Evolutionary conservation across 1,284 basidiomycete species (phyloP), one percentile per base, ranked within the genome.

Genomic region (Pterula multifida): DNA sequence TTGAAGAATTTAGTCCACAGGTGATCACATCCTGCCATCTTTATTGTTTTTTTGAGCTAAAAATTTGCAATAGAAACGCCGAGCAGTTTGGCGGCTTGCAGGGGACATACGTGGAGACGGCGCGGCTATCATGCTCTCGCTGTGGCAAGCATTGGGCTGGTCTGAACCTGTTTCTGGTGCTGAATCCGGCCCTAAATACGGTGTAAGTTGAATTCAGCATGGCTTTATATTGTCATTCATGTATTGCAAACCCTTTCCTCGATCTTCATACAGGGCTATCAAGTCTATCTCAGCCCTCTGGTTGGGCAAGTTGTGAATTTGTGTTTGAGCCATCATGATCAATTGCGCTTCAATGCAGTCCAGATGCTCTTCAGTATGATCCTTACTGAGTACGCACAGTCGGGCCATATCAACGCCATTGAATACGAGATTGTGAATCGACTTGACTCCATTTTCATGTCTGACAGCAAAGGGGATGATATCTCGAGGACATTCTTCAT

Each of bases 281-380:
- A 94, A 69, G 73, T 82, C 1, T 79, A 85, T 22, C 77, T 94
- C 39, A 88, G 85, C 53, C 73, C 84, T n/a, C 77, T 97, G 12
- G 90, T 96, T 23, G 92, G 90, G 50, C 84, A 88, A 50, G 85
- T 97, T 47, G 84, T 98, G 51, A 88, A 92, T 58, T 73, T 98
- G 1, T 98, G 95, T 62, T 71, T 98, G 45, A 96, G 92, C 53
- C 90, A 94, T 58, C 94, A 98, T 60, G 94, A 97, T 61, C 84
- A 87, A 58, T 73, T 97, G 48, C 82, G 94, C 54, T 89, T 80
- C 58, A 88, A 89, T 56, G 93, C 92, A 0, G 92, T 96, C 3
- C 84, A 89, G 55, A 93, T 98, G 48, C 75, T 98, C 21, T 95
- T 88, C 65, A 90, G 88, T 58, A 97, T 98, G 91, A 94, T 98